A percentile compares a stretch with the other conserved stretches of the same genome.
phyloP scores from a whole-genome alignment of 352 stramenopile species.

The Lagenidium giganteum region DNA sequence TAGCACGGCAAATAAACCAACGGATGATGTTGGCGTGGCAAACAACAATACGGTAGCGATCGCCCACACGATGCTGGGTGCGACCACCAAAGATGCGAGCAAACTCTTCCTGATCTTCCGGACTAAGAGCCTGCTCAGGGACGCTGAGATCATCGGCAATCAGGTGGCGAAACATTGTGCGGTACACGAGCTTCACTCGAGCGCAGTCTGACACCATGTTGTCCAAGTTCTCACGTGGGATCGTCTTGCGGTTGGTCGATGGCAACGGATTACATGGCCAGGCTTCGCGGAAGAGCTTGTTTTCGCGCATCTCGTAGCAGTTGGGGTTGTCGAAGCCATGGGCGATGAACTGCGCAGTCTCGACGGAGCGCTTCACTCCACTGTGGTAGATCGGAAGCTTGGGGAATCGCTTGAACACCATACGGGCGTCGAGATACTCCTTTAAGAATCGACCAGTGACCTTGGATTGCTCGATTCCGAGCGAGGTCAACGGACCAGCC shows the following conservation, averaged over 20 bases:
- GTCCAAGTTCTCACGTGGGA: slow-evolving; percentile 62
- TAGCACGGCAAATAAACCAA: slow-evolving; percentile 63
- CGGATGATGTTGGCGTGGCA: slow-evolving; percentile 74
- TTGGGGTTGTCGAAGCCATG: slow-evolving; percentile 28
- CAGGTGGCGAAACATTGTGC: slow-evolving; percentile 62
- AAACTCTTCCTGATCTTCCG: slow-evolving; percentile 24
- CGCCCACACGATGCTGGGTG: slow-evolving; percentile 26
- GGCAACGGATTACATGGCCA: slow-evolving; percentile 64
- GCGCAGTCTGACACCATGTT: slow-evolving; percentile 71
- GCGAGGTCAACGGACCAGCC: slow-evolving; percentile 44
- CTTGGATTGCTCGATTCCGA: slow-evolving; percentile 42
- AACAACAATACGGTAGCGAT: slow-evolving; percentile 54
- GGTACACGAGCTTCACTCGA: slow-evolving; percentile 55
- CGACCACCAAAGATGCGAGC: slow-evolving; percentile 22
- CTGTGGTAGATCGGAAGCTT: slow-evolving; percentile 59
- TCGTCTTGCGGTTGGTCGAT: slow-evolving; percentile 54
- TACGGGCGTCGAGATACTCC: slow-evolving; percentile 35
- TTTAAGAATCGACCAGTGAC: slow-evolving; percentile 43
- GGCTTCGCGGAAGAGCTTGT: slow-evolving; percentile 64
- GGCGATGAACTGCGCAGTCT: slow-evolving; percentile 46
- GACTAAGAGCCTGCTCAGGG: slow-evolving; percentile 18
- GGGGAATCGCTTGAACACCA: slow-evolving; percentile 52
- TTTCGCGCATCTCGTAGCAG: slow-evolving; percentile 40
- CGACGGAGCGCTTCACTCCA: slow-evolving; percentile 35
- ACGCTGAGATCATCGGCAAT: slow-evolving; percentile 45